phyloP scores from a whole-genome alignment of 2,329 filamentous ascomycete genomes.

The Podosphaera fusca region DNA sequence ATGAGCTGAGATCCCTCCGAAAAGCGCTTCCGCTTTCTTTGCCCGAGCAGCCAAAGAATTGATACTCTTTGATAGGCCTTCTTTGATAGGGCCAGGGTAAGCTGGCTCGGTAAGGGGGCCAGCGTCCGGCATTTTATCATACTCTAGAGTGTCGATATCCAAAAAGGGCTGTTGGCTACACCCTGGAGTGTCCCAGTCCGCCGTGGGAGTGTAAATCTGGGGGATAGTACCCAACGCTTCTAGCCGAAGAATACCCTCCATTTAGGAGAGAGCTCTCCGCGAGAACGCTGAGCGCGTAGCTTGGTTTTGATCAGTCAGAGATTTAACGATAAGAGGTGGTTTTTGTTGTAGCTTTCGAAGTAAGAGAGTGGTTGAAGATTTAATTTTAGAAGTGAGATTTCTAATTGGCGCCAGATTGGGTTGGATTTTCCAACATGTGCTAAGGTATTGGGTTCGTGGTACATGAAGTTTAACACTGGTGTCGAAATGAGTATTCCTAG shows the following conservation, averaged over 20 bases:
- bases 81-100: background rate
- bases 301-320: background rate
- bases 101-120: background rate
- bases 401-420: background rate
- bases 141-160: background rate
- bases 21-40: background rate
- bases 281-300: background rate
- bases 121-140: background rate
- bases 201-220: background rate
- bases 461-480: too few relatives aligned
- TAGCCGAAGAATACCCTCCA: background rate
- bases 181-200: background rate
- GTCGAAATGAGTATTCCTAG: too few relatives aligned
- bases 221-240: background rate
- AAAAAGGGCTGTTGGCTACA: background rate
- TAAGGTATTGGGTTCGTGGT: too few relatives aligned
- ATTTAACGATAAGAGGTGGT: background rate
- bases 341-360: background rate
- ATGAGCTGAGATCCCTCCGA: background rate
- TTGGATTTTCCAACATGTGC: too few relatives aligned
- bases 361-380: background rate
- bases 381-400: background rate
- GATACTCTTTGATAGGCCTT: background rate
- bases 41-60: background rate
- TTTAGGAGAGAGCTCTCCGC: background rate